A percentile compares a stretch with the other conserved stretches of the same genome.
phyloP scores from a whole-genome alignment of 805 yeast genomes.

The Lachancea fermentati region DNA sequence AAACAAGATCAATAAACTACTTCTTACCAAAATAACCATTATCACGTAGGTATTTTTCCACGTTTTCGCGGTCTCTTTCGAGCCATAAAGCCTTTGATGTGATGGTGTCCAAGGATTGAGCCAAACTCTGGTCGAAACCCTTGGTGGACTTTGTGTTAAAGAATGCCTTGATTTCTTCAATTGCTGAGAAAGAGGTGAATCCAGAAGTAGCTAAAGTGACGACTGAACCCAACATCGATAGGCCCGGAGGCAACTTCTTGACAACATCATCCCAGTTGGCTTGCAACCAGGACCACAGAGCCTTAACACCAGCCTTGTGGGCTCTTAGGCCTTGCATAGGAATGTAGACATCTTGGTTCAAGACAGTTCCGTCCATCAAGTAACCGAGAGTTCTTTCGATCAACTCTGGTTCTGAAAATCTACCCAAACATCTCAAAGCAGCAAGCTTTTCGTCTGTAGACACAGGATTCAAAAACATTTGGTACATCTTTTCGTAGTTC shows the following conservation, averaged over 20 bases:
- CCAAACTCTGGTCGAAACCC: constrained; percentile 60
- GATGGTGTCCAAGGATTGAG: constrained; percentile 58
- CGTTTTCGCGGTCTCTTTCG: constrained; percentile 45
- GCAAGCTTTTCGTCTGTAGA: constrained; percentile 62
- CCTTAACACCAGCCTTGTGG: constrained; percentile 58
- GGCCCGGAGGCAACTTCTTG: constrained; percentile 71
- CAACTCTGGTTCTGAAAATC: constrained; percentile 47
- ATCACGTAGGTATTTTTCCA: constrained; percentile 44
- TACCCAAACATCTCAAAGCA: constrained; percentile 67
- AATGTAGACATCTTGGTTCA: constrained; percentile 69
- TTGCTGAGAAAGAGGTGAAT: constrained; percentile 51
- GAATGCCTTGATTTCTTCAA: constrained; percentile 45
- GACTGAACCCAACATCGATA: constrained; percentile 72
- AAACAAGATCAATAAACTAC: too few relatives aligned
- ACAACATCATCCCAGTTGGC: constrained; percentile 65
- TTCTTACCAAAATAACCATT: constrained; percentile 28
- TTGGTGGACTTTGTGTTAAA: constrained; percentile 50
- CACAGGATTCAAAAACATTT: constrained; percentile 53
- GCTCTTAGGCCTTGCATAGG: constrained; percentile 72
- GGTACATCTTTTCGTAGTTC: constrained; percentile 56
- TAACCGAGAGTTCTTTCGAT: constrained; percentile 51
- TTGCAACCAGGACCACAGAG: constrained; percentile 69
- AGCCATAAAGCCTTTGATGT: constrained; percentile 55
- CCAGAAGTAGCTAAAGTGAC: constrained; percentile 57
- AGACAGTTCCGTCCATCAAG: constrained; percentile 51